Evolutionary conservation across 768 basidiomycete genomes (phyloP), one percentile per base, ranked within the genome.

Genomic region (Ephemerocybe angulata): DNA sequence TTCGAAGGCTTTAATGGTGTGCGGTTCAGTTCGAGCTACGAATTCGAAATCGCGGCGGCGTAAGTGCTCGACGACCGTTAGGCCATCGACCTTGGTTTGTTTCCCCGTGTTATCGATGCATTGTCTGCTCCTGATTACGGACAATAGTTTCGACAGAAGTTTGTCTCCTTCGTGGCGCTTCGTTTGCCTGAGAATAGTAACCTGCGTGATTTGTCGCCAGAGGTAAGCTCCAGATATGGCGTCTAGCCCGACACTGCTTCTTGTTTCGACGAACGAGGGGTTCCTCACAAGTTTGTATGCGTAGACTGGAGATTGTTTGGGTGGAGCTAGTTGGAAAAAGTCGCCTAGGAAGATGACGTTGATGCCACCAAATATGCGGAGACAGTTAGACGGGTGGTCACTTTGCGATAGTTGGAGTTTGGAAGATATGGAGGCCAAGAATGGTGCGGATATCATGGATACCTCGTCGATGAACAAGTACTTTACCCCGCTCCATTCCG

Each of bases 331-430:
- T 19, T 50, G 48, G 48, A 12, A 35, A 15, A 50, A 50, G 29
- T 15, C 70, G 7, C 70, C 70, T 0, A 59, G 52, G 53, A 69
- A 67, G 2, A 72, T 69, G 1, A 73, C 54, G 52, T 69, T 71
- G 0, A 71, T 53, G 0, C 69, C 67, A 0, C 72, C 71, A 47
- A 67, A 70, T 1, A 62, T 63, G 13, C 33, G 40, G 0, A 11
- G 3, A 8, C 29, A 10, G 22, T 57, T 48, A 3, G 58, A 43
- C 12, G 30, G 4, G 19, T 33, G 11, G 30, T 47, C 46, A 21
- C 51, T 63, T 53, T 63, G 65, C 0, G 64, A 64, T 19, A 55
- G 29, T 13, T 60, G 46, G 4, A 70, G 21, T 0, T 64, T 42
- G 8, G 37, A 22, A 12, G 65, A 65, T 2, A 72, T 13, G 2